These are phyloP conservation scores for Phytophthora hybrid DNA, from an alignment of 352 stramenopile genomes.

Conservation along the genomic window DNA sequence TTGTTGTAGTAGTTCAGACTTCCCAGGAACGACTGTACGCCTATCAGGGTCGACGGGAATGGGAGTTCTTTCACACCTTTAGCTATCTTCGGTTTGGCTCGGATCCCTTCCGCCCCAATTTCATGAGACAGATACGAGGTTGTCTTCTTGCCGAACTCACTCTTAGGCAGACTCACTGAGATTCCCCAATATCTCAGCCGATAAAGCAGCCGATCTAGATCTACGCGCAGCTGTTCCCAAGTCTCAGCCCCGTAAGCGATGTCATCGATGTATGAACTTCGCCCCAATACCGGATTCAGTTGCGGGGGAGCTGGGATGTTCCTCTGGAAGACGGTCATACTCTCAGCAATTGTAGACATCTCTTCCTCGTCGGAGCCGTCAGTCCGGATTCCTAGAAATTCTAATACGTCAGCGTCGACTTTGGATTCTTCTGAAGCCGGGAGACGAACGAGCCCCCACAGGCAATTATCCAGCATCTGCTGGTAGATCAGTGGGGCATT, in stretches of 20 bases:
- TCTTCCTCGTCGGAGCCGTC: not conserved
- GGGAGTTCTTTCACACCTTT: not conserved
- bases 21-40: not conserved
- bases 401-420: not conserved
- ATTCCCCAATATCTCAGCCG: not conserved
- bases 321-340: not conserved
- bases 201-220: not conserved
- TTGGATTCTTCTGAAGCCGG: not conserved
- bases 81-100: not conserved
- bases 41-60: not conserved
- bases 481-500: not conserved
- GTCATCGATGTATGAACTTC: constrained; percentile 1
- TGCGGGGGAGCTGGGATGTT: not conserved
- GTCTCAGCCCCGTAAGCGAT: not conserved
- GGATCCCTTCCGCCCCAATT: not conserved
- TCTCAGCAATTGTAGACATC: too few relatives aligned
- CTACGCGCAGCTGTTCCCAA: not conserved
- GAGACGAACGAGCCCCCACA: not conserved
- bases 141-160: not conserved
- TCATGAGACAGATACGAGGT: not conserved
- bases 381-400: not conserved
- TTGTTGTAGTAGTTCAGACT: constrained; percentile 5
- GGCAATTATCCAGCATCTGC: not conserved
- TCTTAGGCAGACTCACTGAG: not conserved
- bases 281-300: not conserved